phyloP scores from a whole-genome alignment of 176 grass and related monocot genomes.

The barley (Hordeum vulgare) region MorexV3_pseudomolecules_assembly NC_058523.1:196641671-196642170 shows the following conservation, averaged over 20 bases:
- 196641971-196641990: constrained; percentile 68
- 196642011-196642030: constrained; percentile 80
- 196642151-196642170: constrained; percentile 78
- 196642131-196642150: constrained; percentile 41
- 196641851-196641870: constrained; percentile 52
- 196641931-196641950: constrained; percentile 42
- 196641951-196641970: constrained; percentile 76
- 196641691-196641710: constrained; percentile 15
- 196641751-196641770: constrained; percentile 59
- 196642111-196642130: neutral
- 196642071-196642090: constrained; percentile 29
- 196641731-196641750: neutral
- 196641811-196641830: constrained; percentile 74
- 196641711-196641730: constrained; percentile 5
- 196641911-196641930: neutral
- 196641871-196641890: constrained; percentile 14
- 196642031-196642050: constrained; percentile 78
- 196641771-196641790: constrained; percentile 66
- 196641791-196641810: constrained; percentile 66
- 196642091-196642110: neutral
- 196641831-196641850: constrained; percentile 42
- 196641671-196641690: constrained; percentile 29
- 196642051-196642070: constrained; percentile 80
- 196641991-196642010: constrained; percentile 63
- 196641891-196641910: neutral